Evolutionary conservation across 148 eudicot species (phyloP).

Genomic region (Selenicereus undatus): DNA sequence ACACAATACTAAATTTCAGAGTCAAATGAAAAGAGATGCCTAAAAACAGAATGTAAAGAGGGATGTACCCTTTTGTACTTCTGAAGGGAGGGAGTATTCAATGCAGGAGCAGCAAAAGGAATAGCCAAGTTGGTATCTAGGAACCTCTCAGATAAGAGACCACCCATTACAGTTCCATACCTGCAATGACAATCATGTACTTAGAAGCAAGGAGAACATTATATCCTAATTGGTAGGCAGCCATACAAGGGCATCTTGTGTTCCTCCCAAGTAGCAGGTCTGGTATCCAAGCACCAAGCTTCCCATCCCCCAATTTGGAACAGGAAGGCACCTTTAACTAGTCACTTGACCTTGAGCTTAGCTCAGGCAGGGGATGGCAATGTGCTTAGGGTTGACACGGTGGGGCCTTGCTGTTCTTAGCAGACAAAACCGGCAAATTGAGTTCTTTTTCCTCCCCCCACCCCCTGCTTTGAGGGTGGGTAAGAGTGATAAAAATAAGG

Average conservation of each 20-base stretch:
- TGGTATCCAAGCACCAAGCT: background rate
- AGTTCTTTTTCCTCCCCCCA: no score
- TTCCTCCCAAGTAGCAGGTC: background rate
- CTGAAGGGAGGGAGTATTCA: conserved; percentile 95
- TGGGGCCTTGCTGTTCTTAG: background rate
- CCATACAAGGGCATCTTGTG: background rate
- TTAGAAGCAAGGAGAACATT: no score
- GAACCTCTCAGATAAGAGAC: conserved; percentile 86
- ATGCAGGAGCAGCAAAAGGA: conserved; percentile 88
- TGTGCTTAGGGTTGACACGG: background rate
- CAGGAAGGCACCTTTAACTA: background rate
- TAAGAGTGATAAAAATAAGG: background rate
- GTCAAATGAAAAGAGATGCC: background rate
- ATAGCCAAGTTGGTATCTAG: conserved; percentile 81
- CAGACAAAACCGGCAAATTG: background rate
- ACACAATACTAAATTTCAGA: background rate
- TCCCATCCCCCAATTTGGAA: background rate
- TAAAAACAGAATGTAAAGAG: conserved; percentile 2
- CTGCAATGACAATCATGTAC: conserved; percentile 37
- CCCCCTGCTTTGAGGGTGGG: background rate
- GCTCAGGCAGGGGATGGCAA: background rate
- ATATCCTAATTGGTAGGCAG: background rate
- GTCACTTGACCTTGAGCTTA: background rate
- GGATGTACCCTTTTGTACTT: conserved; percentile 85
- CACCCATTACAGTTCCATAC: conserved; percentile 98